Conservation (phyloP, 148 eudicot genomes). For the Silene latifolia region DNA sequence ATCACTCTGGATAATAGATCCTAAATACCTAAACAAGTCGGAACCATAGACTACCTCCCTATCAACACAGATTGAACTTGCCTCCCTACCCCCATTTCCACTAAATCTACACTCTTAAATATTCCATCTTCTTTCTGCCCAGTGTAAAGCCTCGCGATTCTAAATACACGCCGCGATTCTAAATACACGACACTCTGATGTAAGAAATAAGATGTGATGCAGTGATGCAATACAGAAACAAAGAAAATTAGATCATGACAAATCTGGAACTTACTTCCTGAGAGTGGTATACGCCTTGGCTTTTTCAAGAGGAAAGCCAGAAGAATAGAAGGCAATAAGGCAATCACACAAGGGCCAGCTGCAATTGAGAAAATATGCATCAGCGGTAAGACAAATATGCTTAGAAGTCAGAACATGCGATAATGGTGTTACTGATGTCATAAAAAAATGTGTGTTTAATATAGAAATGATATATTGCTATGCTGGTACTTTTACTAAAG, state of each 20-base stretch:
- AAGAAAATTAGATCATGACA: not conserved
- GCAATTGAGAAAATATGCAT: constrained; percentile 25
- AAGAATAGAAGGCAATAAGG: constrained; percentile 88
- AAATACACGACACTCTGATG: not conserved
- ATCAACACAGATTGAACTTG: too few relatives aligned
- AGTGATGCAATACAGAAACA: not conserved
- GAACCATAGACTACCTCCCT: too few relatives aligned
- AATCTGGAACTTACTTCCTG: constrained; percentile 56
- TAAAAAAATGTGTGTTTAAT: too few relatives aligned
- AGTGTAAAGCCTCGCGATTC: too few relatives aligned
- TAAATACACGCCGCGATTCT: too few relatives aligned
- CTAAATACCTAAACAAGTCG: too few relatives aligned
- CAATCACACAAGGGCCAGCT: constrained; percentile 99
- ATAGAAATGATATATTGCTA: not conserved
- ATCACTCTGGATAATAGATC: too few relatives aligned
- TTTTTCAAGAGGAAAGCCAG: constrained; percentile 88
- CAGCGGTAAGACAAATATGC: not conserved
- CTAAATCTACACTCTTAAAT: not conserved
- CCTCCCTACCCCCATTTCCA: too few relatives aligned
- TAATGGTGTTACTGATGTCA: constrained; percentile 1
- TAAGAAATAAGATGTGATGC: not conserved
- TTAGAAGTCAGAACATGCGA: not conserved
- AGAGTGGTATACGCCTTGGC: constrained; percentile 83
- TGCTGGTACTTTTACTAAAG: too few relatives aligned
- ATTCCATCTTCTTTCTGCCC: not conserved